A percentile compares a stretch with the other conserved stretches of the same genome.
These are phyloP conservation scores for Cladochytrium tenue DNA, from an alignment of 371 early-diverging fungal genomes.

Conservation along the genomic window DNA sequence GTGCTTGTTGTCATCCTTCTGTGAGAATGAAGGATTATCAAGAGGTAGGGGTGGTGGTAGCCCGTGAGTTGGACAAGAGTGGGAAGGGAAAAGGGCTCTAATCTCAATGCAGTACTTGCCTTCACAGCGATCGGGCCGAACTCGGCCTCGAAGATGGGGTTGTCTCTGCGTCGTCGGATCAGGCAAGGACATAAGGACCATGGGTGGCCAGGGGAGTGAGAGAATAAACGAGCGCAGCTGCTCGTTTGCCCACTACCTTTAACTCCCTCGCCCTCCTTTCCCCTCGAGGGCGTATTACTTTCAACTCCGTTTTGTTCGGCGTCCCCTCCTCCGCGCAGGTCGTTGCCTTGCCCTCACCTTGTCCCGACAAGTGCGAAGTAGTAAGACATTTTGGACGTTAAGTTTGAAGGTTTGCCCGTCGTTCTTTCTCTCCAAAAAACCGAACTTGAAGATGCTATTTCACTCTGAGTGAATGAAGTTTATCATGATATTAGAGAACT, in stretches of 20 bases:
- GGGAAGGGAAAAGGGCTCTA: background rate
- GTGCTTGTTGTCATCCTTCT: constrained; percentile 80
- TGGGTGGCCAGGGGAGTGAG: background rate
- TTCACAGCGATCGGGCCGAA: background rate
- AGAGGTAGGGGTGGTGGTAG: too few species aligned
- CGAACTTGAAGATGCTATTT: too few species aligned
- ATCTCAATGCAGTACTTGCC: background rate
- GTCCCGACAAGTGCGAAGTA: background rate
- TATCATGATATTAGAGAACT: too few species aligned
- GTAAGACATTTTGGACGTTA: constrained; percentile 2
- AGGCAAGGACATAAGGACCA: background rate
- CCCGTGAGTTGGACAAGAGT: background rate
- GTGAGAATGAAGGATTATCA: constrained; percentile 4
- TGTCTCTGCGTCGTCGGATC: too few species aligned
- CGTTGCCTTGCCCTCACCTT: background rate
- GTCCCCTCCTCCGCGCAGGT: background rate
- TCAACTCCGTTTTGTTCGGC: background rate
- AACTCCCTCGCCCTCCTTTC: too few species aligned
- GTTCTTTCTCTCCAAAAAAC: too few species aligned
- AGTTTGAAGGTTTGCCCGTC: too few species aligned
- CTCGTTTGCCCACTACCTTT: too few species aligned
- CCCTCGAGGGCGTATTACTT: too few species aligned
- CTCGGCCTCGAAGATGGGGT: background rate
- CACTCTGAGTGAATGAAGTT: too few species aligned
- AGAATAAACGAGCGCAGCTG: too few species aligned